Evolutionary conservation across 148 eudicot genomes (phyloP).

Genomic region (Diospyros kaki): DNA sequence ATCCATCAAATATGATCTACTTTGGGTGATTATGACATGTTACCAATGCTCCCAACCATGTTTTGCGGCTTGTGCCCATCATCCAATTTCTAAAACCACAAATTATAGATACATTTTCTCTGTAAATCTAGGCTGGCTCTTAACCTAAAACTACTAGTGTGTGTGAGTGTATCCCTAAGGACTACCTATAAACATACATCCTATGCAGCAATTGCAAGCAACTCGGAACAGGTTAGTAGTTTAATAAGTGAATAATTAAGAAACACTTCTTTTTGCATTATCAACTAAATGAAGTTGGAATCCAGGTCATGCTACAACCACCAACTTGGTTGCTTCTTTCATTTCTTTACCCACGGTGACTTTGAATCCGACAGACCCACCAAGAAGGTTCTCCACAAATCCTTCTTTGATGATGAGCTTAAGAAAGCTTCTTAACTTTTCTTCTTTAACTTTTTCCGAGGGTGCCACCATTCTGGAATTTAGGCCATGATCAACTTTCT

Average conservation of each 20-base stretch:
- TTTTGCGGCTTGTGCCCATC: too few species aligned
- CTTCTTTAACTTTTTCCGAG: neutral
- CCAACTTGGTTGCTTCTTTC: constrained; percentile 10
- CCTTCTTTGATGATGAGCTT: constrained; percentile 36
- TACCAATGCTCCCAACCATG: too few species aligned
- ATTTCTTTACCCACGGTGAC: neutral
- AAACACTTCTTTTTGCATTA: constrained; percentile 12
- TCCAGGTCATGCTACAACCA: constrained; percentile 42
- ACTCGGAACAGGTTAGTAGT: neutral
- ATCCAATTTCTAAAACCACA: too few species aligned
- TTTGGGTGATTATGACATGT: too few species aligned
- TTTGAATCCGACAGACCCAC: constrained; percentile 19
- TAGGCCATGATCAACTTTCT: constrained; percentile 22
- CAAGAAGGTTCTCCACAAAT: constrained; percentile 39
- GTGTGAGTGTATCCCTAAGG: neutral
- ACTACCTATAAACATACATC: constrained; percentile 8
- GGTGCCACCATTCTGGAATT: constrained; percentile 33
- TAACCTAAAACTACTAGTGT: neutral
- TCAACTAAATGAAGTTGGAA: constrained; percentile 31
- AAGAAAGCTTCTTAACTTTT: constrained; percentile 23
- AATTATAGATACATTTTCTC: too few species aligned
- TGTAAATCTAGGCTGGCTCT: too few species aligned
- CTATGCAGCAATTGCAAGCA: constrained; percentile 2
- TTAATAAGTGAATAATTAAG: neutral
- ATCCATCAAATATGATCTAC: too few species aligned